Evolutionary conservation across 1,284 basidiomycete genomes (phyloP).

Genomic region (Chondrostereum purpureum): DNA sequence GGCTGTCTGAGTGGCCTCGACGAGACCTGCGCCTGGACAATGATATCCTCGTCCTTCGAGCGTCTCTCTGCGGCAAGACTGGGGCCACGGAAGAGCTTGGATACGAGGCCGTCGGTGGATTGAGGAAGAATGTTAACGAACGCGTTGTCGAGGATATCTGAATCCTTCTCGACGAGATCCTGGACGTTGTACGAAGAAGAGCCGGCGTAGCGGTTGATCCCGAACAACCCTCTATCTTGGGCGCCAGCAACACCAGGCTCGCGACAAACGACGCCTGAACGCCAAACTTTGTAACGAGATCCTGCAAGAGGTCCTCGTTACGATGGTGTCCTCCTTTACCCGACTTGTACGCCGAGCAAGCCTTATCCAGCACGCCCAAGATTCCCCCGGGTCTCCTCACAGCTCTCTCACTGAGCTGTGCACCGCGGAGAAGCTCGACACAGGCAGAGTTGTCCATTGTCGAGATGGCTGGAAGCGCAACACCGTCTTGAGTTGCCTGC

Average conservation of each 20-base stretch:
- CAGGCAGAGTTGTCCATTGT: constrained; percentile 80
- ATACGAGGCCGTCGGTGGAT: constrained; percentile 72
- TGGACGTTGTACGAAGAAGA: constrained; percentile 70
- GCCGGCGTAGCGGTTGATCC: constrained; percentile 85
- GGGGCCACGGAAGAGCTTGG: constrained; percentile 82
- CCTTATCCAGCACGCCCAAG: constrained; percentile 69
- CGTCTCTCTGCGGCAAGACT: constrained; percentile 79
- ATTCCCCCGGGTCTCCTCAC: constrained; percentile 75
- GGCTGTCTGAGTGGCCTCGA: constrained; percentile 57
- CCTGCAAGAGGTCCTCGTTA: constrained; percentile 70
- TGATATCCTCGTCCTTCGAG: constrained; percentile 69
- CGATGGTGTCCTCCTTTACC: constrained; percentile 71
- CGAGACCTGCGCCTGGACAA: constrained; percentile 88
- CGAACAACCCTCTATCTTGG: constrained; percentile 55
- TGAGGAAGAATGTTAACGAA: constrained; percentile 79
- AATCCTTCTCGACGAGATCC: constrained; percentile 77
- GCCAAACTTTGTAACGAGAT: constrained; percentile 66
- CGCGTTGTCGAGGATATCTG: constrained; percentile 79
- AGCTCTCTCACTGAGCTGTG: constrained; percentile 56
- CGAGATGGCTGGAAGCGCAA: constrained; percentile 60
- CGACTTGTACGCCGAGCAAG: constrained; percentile 65
- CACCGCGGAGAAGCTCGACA: constrained; percentile 82
- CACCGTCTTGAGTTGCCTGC: constrained; percentile 60
- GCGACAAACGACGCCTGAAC: constrained; percentile 76
- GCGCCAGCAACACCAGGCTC: constrained; percentile 33